Percentiles rank a stretch among this genome's conserved stretches.
Evolutionary conservation across 331 rosid genomes (phyloP).

Genomic region (Ulmus americana): DNA sequence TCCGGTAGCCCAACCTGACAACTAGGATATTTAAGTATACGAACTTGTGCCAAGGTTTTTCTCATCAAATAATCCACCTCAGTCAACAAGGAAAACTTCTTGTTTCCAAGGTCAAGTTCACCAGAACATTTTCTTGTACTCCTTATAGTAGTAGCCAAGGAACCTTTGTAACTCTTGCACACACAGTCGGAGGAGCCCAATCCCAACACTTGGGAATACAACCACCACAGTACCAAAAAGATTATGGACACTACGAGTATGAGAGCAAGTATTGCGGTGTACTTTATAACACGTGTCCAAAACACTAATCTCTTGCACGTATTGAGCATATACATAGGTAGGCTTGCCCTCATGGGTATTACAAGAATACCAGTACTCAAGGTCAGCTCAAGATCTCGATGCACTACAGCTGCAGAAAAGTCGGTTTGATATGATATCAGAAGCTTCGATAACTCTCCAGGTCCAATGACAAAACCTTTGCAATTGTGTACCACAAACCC

Average conservation of each 20-base stretch:
- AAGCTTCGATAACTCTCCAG: conserved; percentile 77
- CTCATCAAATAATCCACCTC: conserved; percentile 35
- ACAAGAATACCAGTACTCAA: conserved; percentile 67
- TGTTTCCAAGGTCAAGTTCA: conserved; percentile 30
- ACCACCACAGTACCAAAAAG: conserved; percentile 40
- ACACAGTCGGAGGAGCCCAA: conserved; percentile 38
- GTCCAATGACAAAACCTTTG: conserved; percentile 62
- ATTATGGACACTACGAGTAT: conserved; percentile 37
- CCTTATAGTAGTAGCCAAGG: conserved; percentile 28
- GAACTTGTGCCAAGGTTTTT: conserved; percentile 25
- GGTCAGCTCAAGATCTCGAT: conserved; percentile 75
- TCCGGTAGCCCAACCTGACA: conserved; percentile 28
- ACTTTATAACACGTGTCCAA: conserved; percentile 59
- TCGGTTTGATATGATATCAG: conserved; percentile 64
- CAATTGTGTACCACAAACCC: conserved; percentile 72
- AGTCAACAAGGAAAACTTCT: conserved; percentile 36
- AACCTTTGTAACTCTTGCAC: conserved; percentile 31
- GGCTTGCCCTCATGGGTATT: conserved; percentile 75
- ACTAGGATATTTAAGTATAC: conserved; percentile 28
- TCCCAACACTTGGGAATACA: conserved; percentile 37
- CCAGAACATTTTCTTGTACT: conserved; percentile 32
- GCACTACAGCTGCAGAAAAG: conserved; percentile 61
- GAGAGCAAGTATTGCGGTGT: conserved; percentile 31
- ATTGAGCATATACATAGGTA: conserved; percentile 56
- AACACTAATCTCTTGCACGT: conserved; percentile 62